Percentiles rank a stretch among this genome's conserved stretches.
Conservation (phyloP, 169 alveolate species). For the Cryptosporidium tyzzeri region DNA sequence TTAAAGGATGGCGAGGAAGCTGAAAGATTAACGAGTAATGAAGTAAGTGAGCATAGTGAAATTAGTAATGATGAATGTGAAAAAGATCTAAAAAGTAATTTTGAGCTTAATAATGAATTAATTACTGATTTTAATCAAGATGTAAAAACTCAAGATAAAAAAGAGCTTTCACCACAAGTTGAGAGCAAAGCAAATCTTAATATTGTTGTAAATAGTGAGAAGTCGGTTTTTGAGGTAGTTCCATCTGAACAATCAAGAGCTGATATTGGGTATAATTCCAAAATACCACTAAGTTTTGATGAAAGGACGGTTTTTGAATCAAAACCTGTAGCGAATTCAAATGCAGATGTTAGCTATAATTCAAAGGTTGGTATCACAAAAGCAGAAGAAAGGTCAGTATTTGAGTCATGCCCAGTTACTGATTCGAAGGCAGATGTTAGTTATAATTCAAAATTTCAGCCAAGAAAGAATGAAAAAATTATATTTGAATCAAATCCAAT, state of each 20-base stretch:
- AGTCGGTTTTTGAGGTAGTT: conserved; percentile 6
- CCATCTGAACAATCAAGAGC: conserved; percentile 20
- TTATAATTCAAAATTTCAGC: background rate
- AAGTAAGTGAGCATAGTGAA: conserved; percentile 17
- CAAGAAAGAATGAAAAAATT: background rate
- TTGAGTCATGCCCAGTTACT: background rate
- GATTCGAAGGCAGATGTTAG: background rate
- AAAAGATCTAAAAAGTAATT: too few species aligned
- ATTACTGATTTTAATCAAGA: background rate
- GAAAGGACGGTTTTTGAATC: conserved; percentile 31
- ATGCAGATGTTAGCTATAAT: conserved; percentile 23
- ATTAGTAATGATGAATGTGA: background rate
- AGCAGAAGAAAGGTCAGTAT: background rate
- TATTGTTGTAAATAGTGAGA: background rate
- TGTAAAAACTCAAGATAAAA: too few species aligned
- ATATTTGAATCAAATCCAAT: conserved; percentile 4
- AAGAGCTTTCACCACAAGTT: background rate
- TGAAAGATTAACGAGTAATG: conserved; percentile 41
- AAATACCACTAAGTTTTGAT: background rate
- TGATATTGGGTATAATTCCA: conserved; percentile 8
- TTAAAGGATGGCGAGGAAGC: background rate
- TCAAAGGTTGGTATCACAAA: background rate
- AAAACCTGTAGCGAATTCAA: background rate
- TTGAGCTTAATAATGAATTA: background rate
- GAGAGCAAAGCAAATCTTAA: background rate